phyloP scores from a whole-genome alignment of 768 basidiomycete species.

The Serendipita vermifera region DNA sequence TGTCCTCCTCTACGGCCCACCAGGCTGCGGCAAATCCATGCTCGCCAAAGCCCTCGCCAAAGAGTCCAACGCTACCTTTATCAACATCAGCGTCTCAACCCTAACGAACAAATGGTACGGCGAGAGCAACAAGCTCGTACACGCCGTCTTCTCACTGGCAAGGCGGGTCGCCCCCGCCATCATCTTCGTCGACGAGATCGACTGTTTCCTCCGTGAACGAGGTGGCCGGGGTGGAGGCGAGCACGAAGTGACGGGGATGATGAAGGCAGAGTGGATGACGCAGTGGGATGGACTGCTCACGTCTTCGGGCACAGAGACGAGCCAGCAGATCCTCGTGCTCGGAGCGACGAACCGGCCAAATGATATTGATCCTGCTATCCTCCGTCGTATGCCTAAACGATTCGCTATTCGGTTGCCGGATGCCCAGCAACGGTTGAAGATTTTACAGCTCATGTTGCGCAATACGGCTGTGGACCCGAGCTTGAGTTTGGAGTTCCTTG shows the following conservation, averaged over 20 bases:
- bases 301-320: constrained; percentile 49
- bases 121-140: constrained; percentile 89
- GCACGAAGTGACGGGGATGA: constrained; percentile 97
- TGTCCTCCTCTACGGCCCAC: constrained; percentile 89
- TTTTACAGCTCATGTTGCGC: constrained; percentile 73
- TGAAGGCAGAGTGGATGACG: constrained; percentile 96
- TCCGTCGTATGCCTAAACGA: constrained; percentile 97
- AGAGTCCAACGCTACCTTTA: constrained; percentile 94
- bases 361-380: constrained; percentile 77
- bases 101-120: constrained; percentile 78
- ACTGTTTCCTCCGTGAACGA: constrained; percentile 83
- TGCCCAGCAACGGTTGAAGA: constrained; percentile 64
- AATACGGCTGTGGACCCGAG: constrained; percentile 52
- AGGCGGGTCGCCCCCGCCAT: constrained; percentile 88
- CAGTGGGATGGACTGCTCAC: constrained; percentile 84
- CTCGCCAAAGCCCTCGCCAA: constrained; percentile 97
- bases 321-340: constrained; percentile 61
- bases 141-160: constrained; percentile 86
- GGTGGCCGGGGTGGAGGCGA: constrained; percentile 61
- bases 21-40: constrained; percentile 99
- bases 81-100: constrained; percentile 67
- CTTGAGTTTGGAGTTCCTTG: constrained; percentile 52
- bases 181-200: constrained; percentile 98
- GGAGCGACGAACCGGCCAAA: constrained; percentile 93
- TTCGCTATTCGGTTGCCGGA: constrained; percentile 78